Percentiles rank a stretch among this genome's conserved stretches.
Evolutionary conservation across 306 rosid genomes (phyloP).

Genomic region (Styphnolobium japonicum): DNA sequence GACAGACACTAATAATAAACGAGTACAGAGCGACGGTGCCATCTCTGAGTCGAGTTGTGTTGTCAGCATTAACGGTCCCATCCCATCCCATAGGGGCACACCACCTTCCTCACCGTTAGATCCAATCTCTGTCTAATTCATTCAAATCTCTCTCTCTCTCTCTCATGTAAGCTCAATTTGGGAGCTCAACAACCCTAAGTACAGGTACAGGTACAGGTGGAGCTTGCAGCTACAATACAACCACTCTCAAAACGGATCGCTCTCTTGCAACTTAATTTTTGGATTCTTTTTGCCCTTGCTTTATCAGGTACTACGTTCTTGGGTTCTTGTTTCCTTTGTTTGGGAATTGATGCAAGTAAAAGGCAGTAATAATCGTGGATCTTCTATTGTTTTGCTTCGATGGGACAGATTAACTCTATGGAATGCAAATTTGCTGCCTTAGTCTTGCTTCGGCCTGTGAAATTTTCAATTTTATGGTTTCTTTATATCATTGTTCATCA

Average conservation of each 20-base stretch:
- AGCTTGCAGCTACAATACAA: not conserved
- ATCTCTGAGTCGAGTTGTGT: slow-evolving; percentile 15
- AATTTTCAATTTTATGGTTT: not conserved
- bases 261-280: not conserved
- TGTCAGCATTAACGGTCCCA: slow-evolving; percentile 38
- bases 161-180: not conserved
- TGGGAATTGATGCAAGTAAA: not conserved
- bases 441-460: not conserved
- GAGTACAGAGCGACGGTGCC: not conserved
- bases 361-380: not conserved
- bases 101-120: slow-evolving; percentile 57
- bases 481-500: not conserved
- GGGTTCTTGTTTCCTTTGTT: slow-evolving; percentile 8
- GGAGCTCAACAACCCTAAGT: slow-evolving; percentile 27
- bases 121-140: slow-evolving; percentile 33
- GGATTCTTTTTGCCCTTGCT: not conserved
- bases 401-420: not conserved
- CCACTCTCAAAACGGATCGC: slow-evolving; percentile 12
- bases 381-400: not conserved
- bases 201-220: too few species aligned
- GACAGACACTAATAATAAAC: not conserved
- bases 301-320: slow-evolving; percentile 36
- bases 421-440: not conserved
- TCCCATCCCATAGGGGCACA: too few species aligned
- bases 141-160: slow-evolving; percentile 10